These are phyloP conservation scores for Eucalyptus globulus DNA, from an alignment of 345 rosid species.

Conservation along the genomic window DNA sequence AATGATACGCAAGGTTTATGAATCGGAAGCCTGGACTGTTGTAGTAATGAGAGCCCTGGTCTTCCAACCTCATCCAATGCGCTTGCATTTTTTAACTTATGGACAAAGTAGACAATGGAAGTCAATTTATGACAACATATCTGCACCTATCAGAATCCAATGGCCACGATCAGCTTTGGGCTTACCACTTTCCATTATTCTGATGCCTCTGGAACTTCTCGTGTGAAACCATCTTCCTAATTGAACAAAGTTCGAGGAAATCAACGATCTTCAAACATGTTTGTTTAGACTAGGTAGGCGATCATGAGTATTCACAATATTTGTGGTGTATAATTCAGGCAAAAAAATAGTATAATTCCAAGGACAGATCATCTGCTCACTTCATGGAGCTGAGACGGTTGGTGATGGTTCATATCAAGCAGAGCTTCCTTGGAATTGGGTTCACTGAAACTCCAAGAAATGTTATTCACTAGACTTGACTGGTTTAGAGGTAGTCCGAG, in stretches of 20 bases:
- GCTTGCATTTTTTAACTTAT: neutral
- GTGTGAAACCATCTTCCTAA: constrained; percentile 23
- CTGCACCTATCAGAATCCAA: neutral
- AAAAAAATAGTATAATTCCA: neutral
- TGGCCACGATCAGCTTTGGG: neutral
- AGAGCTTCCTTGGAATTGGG: neutral
- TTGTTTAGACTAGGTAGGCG: neutral
- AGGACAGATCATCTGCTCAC: neutral
- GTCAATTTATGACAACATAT: neutral
- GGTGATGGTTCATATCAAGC: constrained; percentile 9
- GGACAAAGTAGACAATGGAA: neutral
- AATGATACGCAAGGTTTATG: too few relatives aligned
- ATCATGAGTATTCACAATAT: neutral
- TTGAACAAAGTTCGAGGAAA: neutral
- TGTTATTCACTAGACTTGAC: too few relatives aligned
- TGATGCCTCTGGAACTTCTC: constrained; percentile 1
- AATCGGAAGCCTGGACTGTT: too few relatives aligned
- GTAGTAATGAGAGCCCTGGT: too few relatives aligned
- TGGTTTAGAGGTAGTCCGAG: too few relatives aligned
- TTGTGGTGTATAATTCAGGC: neutral
- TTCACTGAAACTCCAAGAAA: too few relatives aligned
- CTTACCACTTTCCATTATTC: constrained; percentile 24
- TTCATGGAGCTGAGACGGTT: neutral
- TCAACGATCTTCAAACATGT: neutral
- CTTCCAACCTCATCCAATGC: too few relatives aligned